phyloP scores from a whole-genome alignment of 2,329 filamentous ascomycete species.

The Fusarium buharicum region DNA sequence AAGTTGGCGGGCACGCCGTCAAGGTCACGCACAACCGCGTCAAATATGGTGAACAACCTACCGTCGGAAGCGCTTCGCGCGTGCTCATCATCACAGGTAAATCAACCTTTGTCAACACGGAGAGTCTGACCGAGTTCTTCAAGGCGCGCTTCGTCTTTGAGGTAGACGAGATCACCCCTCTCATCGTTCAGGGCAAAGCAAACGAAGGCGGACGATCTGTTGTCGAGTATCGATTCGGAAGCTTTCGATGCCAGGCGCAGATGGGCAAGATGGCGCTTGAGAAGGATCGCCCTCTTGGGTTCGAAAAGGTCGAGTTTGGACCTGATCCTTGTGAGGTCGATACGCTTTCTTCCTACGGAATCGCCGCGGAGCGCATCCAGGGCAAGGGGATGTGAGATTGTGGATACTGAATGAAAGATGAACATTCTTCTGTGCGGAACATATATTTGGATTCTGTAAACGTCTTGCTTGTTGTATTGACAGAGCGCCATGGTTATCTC shows the following conservation, averaged over 20 bases:
- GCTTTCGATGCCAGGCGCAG: slow-evolving; percentile 65
- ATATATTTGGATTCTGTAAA: slow-evolving; percentile 7
- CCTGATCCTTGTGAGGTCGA: slow-evolving; percentile 53
- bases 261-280: slow-evolving; percentile 56
- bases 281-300: slow-evolving; percentile 48
- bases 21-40: slow-evolving; percentile 61
- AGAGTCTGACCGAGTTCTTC: slow-evolving; percentile 56
- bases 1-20: slow-evolving; percentile 51
- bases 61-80: slow-evolving; percentile 53
- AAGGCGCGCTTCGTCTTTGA: slow-evolving; percentile 57
- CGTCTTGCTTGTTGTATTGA: slow-evolving; percentile 9
- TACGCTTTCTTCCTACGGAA: slow-evolving; percentile 45
- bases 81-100: slow-evolving; percentile 63
- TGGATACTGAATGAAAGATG: not conserved
- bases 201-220: slow-evolving; percentile 45
- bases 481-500: not conserved
- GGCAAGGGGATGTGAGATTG: slow-evolving; percentile 46
- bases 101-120: slow-evolving; percentile 55
- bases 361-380: slow-evolving; percentile 50
- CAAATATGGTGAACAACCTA: slow-evolving; percentile 50
- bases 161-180: slow-evolving; percentile 54
- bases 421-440: not conserved
- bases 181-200: slow-evolving; percentile 41
- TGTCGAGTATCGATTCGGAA: slow-evolving; percentile 65
- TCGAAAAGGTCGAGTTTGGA: slow-evolving; percentile 54